A percentile compares a stretch with the other conserved stretches of the same genome.
Conservation (phyloP, 176 grass and related monocot species). For the Phyllostachys edulis region DNA sequence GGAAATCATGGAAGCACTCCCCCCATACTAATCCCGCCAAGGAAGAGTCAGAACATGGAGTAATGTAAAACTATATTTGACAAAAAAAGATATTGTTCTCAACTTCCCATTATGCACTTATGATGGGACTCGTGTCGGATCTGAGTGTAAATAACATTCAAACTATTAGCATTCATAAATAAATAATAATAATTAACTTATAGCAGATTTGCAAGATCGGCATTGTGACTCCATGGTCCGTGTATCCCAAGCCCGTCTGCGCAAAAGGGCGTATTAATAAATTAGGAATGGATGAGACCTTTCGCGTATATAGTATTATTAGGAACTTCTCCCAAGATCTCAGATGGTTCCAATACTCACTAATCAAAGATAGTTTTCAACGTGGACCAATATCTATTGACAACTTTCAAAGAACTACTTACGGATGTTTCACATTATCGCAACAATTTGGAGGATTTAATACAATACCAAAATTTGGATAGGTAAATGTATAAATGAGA, state of each 20-base stretch:
- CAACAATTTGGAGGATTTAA: conserved; percentile 37
- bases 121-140: conserved; percentile 5
- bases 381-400: conserved; percentile 79
- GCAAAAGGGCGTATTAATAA: conserved; percentile 24
- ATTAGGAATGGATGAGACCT: neutral
- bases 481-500: too few relatives aligned
- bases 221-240: conserved; percentile 96
- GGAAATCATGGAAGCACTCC: neutral
- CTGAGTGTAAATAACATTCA: conserved; percentile 33
- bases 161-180: conserved; percentile 22
- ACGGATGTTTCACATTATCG: conserved; percentile 83
- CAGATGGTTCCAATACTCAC: conserved; percentile 52
- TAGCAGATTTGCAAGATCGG: conserved; percentile 92
- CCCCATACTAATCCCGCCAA: neutral
- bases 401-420: conserved; percentile 87
- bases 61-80: neutral
- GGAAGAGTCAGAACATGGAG: neutral
- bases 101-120: neutral
- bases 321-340: conserved; percentile 17
- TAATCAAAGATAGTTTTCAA: conserved; percentile 88
- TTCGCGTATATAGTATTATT: neutral
- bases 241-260: conserved; percentile 94
- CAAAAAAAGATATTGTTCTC: conserved; percentile 5
- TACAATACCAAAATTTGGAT: too few relatives aligned
- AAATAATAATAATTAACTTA: conserved; percentile 49